Base-by-base conservation (phyloP, 352 stramenopile species). In the Detonula confervacea region DNA sequence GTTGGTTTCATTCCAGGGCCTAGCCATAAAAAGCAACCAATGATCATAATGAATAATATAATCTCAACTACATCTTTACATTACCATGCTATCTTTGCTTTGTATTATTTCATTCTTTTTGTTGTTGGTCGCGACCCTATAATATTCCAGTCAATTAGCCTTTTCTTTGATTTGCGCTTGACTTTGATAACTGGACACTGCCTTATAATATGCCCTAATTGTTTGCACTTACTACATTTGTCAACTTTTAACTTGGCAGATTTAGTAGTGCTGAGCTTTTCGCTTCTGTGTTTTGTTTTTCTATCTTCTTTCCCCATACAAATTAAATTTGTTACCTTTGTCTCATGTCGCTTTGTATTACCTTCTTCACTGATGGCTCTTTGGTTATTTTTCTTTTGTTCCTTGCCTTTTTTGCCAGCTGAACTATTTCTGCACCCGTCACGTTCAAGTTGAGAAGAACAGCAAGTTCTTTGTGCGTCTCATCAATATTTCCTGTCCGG, bases 401-500 rank as follows among this genome's bases (percentile, higher is more conserved):
- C 54, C 33, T 8, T 37, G 11, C n/a, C n/a, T 35, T 61, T 33
- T 11, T 42, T 5, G 6, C 25, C 5, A 61, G n/a, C 1, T 61
- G 25, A 49, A 49, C 5, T 5, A 2, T 61, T 24, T 66, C 37
- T 29, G 37, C 37, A 0, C n/a, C 35, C 51, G 57, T 52, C 0
- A 35, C 9, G 14, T 6, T 66, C 24, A 39, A 52, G 1, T n/a
- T 12, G 18, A 66, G 57, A 22, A 66, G 24, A 18, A 16, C 16
- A 0, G 57, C 27, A 12, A 66, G 20, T n/a, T 66, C 33, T 35
- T 35, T 0, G 18, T 66, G 57, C 3, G 57, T 66, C 30, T 52
- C 5, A n/a, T 66, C 57, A 33, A 54, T 66, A 12, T 66, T 66
- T 16, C 57, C 57, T 37, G 57, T 54, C 3, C 30, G 6, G 18